Base-by-base conservation (phyloP, 257 asterid species). In the Capsicum rhomboideum region DNA sequence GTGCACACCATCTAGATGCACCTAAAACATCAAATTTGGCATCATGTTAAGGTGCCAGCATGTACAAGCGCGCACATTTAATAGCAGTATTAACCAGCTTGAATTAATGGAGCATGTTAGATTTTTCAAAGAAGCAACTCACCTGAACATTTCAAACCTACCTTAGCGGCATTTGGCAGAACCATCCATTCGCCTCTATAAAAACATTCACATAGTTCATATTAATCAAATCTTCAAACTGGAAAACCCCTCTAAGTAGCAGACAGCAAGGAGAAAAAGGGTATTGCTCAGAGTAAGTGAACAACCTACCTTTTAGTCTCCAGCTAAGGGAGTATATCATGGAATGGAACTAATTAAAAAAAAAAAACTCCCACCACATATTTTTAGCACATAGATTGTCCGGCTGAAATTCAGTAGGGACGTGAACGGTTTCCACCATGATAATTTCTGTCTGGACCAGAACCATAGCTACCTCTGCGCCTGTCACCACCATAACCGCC, bases 401-500 rank as follows among this genome's bases (percentile, higher is more conserved):
- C 81, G 61, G 82, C 79, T 23, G 82, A 85, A 85, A 84, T 82
- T 86, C 89, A 96, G 91, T 96, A 94, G 37, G 99, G 99, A 12
- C 98, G 97, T 2, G 98, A 89, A 40, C 98, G 97, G 83, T 92
- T 94, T 90, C 98, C 99, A 20, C 98, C 97, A 85, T 91, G 90
- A 86, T 89, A 88, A 58, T 94, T 89, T 86, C 98, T 91, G 83
- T 94, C 98, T 55, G 99, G 99, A 78, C 40, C 40, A 34, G 40
- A 34, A 34, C 40, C 40, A 34, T 34, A 34, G 40, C 4, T 34
- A 34, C 40, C 40, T 34, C 40, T 34, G 40, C 40, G 40, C 40
- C 40, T 34, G 40, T 34, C 40, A 34, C 40, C 40, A 0, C 40
- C 40, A 34, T 34, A 34, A 34, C 40, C 40, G 40, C 40, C 40